phyloP scores from a whole-genome alignment of 495 filamentous ascomycete species.

The Aspergillus sparsus region DNA sequence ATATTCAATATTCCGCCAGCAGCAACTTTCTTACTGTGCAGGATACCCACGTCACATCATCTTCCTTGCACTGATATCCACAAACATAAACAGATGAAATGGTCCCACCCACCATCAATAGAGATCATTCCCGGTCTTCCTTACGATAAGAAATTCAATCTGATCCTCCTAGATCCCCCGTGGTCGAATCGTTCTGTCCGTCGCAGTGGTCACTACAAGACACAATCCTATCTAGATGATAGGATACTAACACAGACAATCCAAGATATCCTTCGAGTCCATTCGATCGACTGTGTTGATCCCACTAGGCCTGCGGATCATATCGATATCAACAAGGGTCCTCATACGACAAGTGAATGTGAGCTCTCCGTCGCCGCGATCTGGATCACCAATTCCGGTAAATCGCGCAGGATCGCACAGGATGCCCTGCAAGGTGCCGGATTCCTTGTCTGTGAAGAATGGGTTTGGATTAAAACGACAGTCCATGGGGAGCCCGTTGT shows the following conservation, averaged over 20 bases:
- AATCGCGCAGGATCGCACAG: slow-evolving; percentile 59
- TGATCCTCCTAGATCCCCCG: slow-evolving; percentile 87
- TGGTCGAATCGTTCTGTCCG: slow-evolving; percentile 90
- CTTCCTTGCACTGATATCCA: too few species aligned
- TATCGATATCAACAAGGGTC: too few species aligned
- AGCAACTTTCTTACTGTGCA: slow-evolving; percentile 54
- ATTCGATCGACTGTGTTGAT: slow-evolving; percentile 23
- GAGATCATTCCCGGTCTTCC: slow-evolving; percentile 34
- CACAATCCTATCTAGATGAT: slow-evolving; percentile 43
- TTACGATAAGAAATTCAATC: slow-evolving; percentile 57
- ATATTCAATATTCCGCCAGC: slow-evolving; percentile 52
- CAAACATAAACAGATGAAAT: background rate
- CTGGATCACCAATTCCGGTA: slow-evolving; percentile 85
- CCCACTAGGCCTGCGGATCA: background rate
- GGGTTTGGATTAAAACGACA: slow-evolving; percentile 91
- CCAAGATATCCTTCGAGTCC: slow-evolving; percentile 31
- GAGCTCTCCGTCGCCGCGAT: slow-evolving; percentile 53
- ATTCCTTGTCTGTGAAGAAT: slow-evolving; percentile 72
- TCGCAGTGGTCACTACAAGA: slow-evolving; percentile 66
- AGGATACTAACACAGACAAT: slow-evolving; percentile 33
- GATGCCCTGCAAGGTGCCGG: slow-evolving; percentile 62
- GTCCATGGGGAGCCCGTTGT: slow-evolving; percentile 66
- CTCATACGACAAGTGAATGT: background rate
- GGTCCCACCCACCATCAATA: background rate
- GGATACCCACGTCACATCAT: slow-evolving; percentile 27